Percentiles rank a stretch among this genome's conserved stretches.
phyloP scores from a whole-genome alignment of 768 basidiomycete species.

The Collybia mongolica region DNA sequence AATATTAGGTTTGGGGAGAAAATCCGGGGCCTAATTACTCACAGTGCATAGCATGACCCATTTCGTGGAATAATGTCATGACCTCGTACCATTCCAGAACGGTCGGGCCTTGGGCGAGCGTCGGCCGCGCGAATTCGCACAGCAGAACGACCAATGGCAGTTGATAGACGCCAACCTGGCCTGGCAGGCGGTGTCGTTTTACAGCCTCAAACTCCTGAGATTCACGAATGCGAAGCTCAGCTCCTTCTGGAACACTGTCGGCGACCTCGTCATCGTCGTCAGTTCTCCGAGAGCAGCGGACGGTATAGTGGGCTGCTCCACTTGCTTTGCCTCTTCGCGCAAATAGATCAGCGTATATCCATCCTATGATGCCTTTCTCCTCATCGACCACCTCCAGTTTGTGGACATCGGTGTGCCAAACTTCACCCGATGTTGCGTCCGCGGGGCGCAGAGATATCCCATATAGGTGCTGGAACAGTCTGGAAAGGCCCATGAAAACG shows the following conservation, averaged over 20 bases:
- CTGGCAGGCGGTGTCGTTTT: slow-evolving; percentile 57
- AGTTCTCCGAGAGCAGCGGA: slow-evolving; percentile 87
- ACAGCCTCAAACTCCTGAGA: slow-evolving; percentile 65
- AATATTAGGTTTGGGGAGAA: slow-evolving; percentile 2
- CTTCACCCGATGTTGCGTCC: slow-evolving; percentile 70
- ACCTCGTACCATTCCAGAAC: slow-evolving; percentile 91
- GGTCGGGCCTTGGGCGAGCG: slow-evolving; percentile 61
- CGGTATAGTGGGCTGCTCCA: slow-evolving; percentile 97
- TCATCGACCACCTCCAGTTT: slow-evolving; percentile 95
- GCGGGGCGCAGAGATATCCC: slow-evolving; percentile 81
- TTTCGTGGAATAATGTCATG: slow-evolving; percentile 94
- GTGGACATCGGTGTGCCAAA: slow-evolving; percentile 85
- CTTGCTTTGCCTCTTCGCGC: slow-evolving; percentile 79
- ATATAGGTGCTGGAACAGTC: slow-evolving; percentile 83
- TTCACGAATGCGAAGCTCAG: slow-evolving; percentile 39
- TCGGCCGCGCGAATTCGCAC: slow-evolving; percentile 79
- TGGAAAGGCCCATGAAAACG: slow-evolving; percentile 88
- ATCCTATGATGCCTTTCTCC: slow-evolving; percentile 81
- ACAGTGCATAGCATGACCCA: slow-evolving; percentile 99
- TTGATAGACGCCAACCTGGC: slow-evolving; percentile 73
- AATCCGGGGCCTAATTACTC: slow-evolving; percentile 30
- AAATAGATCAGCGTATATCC: slow-evolving; percentile 95
- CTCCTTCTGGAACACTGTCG: slow-evolving; percentile 49
- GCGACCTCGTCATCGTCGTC: slow-evolving; percentile 84
- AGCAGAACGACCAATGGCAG: slow-evolving; percentile 89